Evolutionary conservation across 2,329 filamentous ascomycete species (phyloP).

Genomic region (Trichoderma lentiforme): DNA sequence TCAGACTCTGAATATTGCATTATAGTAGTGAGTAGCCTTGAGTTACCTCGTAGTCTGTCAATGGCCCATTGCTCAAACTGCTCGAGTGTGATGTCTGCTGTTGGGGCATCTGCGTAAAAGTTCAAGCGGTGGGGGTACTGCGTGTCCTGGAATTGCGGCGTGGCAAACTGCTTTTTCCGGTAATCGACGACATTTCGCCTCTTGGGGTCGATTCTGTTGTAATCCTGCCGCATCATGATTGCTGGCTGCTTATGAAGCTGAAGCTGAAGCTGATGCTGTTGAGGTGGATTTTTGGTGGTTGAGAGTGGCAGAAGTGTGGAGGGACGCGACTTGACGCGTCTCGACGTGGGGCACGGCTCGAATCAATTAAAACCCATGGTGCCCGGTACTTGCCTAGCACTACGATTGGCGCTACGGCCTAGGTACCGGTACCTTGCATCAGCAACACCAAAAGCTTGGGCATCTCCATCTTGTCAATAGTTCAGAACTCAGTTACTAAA

Average conservation of each 20-base stretch:
- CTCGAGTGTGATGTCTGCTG: slow-evolving; percentile 90
- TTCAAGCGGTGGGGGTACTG: slow-evolving; percentile 85
- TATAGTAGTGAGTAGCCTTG: not conserved
- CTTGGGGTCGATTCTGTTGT: slow-evolving; percentile 62
- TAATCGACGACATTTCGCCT: slow-evolving; percentile 72
- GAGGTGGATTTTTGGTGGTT: not conserved
- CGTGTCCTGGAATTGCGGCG: slow-evolving; percentile 70
- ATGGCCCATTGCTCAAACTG: slow-evolving; percentile 99
- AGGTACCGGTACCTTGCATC: not conserved
- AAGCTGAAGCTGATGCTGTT: not conserved
- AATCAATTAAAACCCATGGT: slow-evolving; percentile 25
- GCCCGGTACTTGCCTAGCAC: not conserved
- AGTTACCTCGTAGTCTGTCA: slow-evolving; percentile 72
- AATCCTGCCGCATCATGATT: slow-evolving; percentile 50
- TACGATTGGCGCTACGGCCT: not conserved
- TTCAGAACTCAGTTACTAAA: not conserved
- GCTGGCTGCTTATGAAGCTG: slow-evolving; percentile 17
- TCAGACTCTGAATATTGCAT: not conserved
- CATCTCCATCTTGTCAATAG: not conserved
- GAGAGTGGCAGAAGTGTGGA: slow-evolving; percentile 15
- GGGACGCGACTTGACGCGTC: slow-evolving; percentile 37
- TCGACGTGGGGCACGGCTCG: slow-evolving; percentile 22
- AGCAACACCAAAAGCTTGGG: not conserved
- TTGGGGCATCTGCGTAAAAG: slow-evolving; percentile 85
- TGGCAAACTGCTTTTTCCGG: slow-evolving; percentile 83